These are phyloP conservation scores for Elongisporangium undulatum DNA, from an alignment of 352 stramenopile species.

Conservation along the genomic window DNA sequence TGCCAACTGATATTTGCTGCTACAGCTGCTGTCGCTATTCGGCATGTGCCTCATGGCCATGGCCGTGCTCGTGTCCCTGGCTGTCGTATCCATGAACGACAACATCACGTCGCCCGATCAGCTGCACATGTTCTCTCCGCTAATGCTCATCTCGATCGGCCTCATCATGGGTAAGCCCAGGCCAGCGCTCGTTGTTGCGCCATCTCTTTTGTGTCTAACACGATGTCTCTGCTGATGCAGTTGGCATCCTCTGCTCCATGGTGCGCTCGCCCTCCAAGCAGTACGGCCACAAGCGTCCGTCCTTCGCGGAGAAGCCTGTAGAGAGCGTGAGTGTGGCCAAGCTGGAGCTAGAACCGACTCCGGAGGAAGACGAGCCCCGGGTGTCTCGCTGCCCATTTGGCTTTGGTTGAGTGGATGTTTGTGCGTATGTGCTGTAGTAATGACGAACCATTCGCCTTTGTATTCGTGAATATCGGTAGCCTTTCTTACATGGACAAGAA, in stretches of 20 bases:
- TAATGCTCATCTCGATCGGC: constrained; percentile 55
- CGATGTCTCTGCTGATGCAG: constrained; percentile 5
- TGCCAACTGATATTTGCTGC: constrained; percentile 13
- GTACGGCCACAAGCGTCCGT: constrained; percentile 19
- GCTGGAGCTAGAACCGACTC: neutral
- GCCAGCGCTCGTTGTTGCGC: neutral
- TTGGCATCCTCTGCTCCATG: constrained; percentile 41
- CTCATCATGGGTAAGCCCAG: constrained; percentile 37
- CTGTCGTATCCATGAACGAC: constrained; percentile 39
- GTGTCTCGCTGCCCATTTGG: constrained; percentile 58
- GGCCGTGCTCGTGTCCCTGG: constrained; percentile 43
- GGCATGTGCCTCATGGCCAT: constrained; percentile 55
- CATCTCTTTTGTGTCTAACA: constrained; percentile 2
- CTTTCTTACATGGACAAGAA: neutral
- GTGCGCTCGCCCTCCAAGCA: constrained; percentile 10
- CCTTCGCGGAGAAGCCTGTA: neutral
- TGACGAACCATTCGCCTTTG: neutral
- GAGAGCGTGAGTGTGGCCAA: constrained; percentile 17
- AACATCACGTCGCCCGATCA: constrained; percentile 41
- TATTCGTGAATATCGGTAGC: neutral
- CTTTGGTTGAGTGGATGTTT: constrained; percentile 21
- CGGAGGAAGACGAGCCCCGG: constrained; percentile 25
- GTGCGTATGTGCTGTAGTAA: constrained; percentile 1
- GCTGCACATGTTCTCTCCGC: constrained; percentile 60
- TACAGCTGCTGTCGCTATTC: constrained; percentile 32